Percentiles rank a stretch among this genome's conserved stretches.
These are phyloP conservation scores for Fusarium acutatum DNA, from an alignment of 2,329 filamentous ascomycete genomes.

Conservation along the genomic window DNA sequence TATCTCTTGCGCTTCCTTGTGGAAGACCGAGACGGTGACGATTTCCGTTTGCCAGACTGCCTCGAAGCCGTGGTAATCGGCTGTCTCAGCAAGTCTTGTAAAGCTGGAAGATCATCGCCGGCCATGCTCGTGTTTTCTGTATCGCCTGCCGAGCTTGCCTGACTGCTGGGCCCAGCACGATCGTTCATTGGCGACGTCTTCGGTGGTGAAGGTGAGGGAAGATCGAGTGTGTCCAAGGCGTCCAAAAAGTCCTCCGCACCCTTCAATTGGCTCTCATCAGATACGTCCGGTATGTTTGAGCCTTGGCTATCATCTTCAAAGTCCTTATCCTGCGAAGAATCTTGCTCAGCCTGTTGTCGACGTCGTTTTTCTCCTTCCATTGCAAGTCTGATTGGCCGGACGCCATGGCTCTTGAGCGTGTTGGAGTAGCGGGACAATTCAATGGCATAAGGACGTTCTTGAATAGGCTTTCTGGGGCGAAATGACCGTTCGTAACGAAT, in stretches of 20 bases:
- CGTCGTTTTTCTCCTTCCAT: slow-evolving; percentile 39
- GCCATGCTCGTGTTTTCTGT: slow-evolving; percentile 50
- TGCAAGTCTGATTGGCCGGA: slow-evolving; percentile 60
- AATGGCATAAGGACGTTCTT: slow-evolving; percentile 66
- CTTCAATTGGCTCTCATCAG: slow-evolving; percentile 49
- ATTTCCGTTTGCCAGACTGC: slow-evolving; percentile 36
- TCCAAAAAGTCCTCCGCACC: slow-evolving; percentile 25
- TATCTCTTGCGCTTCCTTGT: slow-evolving; percentile 44
- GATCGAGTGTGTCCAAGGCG: slow-evolving; percentile 29
- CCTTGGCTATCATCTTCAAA: slow-evolving; percentile 63
- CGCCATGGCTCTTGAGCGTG: slow-evolving; percentile 62
- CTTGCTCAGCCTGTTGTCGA: slow-evolving; percentile 56
- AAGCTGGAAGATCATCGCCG: slow-evolving; percentile 50
- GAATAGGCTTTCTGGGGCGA: slow-evolving; percentile 68
- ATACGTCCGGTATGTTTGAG: slow-evolving; percentile 42
- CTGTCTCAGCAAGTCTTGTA: slow-evolving; percentile 47
- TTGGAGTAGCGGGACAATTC: slow-evolving; percentile 65
- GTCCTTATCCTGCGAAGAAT: slow-evolving; percentile 58
- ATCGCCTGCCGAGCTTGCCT: slow-evolving; percentile 45
- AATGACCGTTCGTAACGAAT: slow-evolving; percentile 58
- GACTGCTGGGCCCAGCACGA: slow-evolving; percentile 45
- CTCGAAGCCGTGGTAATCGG: slow-evolving; percentile 16
- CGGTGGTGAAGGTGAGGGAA: slow-evolving; percentile 43
- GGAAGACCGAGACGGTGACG: slow-evolving; percentile 38
- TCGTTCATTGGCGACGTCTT: slow-evolving; percentile 41